Evolutionary conservation across 345 rosid species (phyloP), one percentile per base, ranked within the genome.

Genomic region (Eucalyptus sideroxylon): DNA sequence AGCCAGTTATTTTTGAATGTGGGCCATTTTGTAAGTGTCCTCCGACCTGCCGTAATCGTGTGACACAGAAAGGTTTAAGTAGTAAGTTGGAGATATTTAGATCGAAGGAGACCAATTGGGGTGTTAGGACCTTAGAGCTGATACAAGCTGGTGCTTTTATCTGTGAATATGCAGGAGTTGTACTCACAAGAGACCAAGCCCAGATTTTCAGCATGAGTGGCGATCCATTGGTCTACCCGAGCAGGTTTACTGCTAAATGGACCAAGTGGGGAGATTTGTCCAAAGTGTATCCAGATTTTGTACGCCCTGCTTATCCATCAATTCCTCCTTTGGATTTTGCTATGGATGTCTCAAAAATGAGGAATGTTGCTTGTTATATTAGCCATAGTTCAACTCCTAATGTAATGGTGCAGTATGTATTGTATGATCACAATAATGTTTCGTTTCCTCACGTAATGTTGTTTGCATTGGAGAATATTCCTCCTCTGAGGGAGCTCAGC

Each of bases 401-500:
- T 92, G 99, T 96, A 89, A 90, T 97, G 91, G 98, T 98, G 88
- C 99, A 98, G 90, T 94, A 91, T 87, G 98, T 98, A 82, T 89
- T 98, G 72, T 92, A 96, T 92, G 99, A 98, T 91, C 99, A 98
- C 92, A 97, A 95, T 87, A 97, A 95, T 89, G 89, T 98, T 56
- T 96, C 95, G 93, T 98, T 96, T 87, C 99, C 99, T 86, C 97
- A 95, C 69, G 92, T 96, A 86, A 98, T 96, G 99, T 96, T 98
- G 90, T 98, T 98, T 81, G 96, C 99, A 44, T 86, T 95, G 94
- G 99, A 98, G 93, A 95, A 95, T 87, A 98, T 98, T 67, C 98
- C 98, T 88, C 98, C 99, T 62, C 83, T 98, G 93, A 94, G 95
- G 91, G 98, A 98, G 92, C 96, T 98, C 45, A 97, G 99, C 92